Conservation (phyloP, 768 basidiomycete genomes). For the Polyporus arcularius region DNA sequence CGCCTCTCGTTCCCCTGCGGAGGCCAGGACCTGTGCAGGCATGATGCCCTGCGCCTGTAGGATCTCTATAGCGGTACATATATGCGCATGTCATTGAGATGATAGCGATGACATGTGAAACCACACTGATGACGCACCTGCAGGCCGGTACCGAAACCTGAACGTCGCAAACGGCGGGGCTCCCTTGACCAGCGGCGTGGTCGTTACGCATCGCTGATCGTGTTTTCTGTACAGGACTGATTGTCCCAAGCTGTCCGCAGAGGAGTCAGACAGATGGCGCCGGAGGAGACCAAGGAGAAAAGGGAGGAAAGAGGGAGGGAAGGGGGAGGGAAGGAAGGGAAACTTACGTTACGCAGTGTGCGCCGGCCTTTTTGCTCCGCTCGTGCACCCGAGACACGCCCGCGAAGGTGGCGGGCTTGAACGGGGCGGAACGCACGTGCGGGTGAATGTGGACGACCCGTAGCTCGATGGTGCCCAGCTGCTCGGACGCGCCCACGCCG, state of each 20-base stretch:
- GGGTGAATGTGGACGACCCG: slow-evolving; percentile 8
- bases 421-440: background rate
- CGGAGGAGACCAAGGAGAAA: background rate
- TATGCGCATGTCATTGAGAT: background rate
- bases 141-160: slow-evolving; percentile 15
- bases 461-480: slow-evolving; percentile 13
- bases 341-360: slow-evolving; percentile 16
- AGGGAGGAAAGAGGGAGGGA: background rate
- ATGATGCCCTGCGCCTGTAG: slow-evolving; percentile 17
- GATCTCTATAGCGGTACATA: background rate
- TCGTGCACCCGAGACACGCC: slow-evolving; percentile 8
- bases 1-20: background rate
- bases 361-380: slow-evolving; percentile 13
- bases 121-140: background rate
- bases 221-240: background rate
- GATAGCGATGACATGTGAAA: background rate
- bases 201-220: background rate
- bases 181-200: slow-evolving; percentile 1
- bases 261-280: background rate
- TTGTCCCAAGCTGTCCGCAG: background rate
- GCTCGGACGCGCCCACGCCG: background rate
- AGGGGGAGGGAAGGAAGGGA: background rate
- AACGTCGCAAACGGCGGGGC: slow-evolving; percentile 8
- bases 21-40: background rate
- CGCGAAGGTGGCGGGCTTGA: background rate